A percentile compares a stretch with the other conserved stretches of the same genome.
Evolutionary conservation across 768 basidiomycete species (phyloP).

Genomic region (Kondoa malvinella): DNA sequence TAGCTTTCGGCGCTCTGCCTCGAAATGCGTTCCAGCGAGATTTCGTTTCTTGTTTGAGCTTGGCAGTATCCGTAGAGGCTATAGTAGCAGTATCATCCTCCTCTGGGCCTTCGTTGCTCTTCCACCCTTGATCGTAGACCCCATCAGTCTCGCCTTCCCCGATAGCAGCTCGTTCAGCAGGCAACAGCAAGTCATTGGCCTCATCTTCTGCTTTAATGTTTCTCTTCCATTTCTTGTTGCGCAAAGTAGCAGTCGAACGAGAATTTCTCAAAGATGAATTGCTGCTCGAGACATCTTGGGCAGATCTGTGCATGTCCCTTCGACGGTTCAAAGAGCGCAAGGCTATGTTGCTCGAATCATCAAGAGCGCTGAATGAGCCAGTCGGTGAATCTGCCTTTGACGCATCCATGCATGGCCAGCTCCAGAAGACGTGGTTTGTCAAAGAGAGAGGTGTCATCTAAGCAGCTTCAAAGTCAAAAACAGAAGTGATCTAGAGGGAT

Average conservation of each 20-base stretch:
- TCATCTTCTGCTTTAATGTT: background rate
- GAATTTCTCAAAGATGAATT: background rate
- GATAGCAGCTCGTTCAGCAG: background rate
- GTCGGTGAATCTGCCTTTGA: background rate
- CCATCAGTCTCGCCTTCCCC: conserved; percentile 24
- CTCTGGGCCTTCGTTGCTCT: conserved; percentile 10
- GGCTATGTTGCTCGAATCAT: background rate
- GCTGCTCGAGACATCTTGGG: background rate
- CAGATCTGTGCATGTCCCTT: too few species aligned
- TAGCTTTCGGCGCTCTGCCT: conserved; percentile 1
- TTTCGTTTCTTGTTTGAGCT: background rate
- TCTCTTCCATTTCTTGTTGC: background rate
- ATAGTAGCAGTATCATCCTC: conserved; percentile 19
- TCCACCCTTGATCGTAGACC: conserved; percentile 26
- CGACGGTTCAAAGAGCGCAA: background rate
- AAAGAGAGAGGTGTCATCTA: background rate
- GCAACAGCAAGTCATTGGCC: background rate
- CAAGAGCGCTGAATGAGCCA: background rate
- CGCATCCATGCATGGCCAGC: background rate
- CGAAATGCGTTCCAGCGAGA: conserved; percentile 5
- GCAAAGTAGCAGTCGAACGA: background rate
- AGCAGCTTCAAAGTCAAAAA: background rate
- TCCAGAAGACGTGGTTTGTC: background rate
- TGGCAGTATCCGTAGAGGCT: conserved; percentile 2
- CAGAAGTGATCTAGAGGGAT: background rate